Evolutionary conservation across 2,329 filamentous ascomycete genomes (phyloP), one percentile per base, ranked within the genome.

Genomic region (Uncinocarpus reesii): DNA sequence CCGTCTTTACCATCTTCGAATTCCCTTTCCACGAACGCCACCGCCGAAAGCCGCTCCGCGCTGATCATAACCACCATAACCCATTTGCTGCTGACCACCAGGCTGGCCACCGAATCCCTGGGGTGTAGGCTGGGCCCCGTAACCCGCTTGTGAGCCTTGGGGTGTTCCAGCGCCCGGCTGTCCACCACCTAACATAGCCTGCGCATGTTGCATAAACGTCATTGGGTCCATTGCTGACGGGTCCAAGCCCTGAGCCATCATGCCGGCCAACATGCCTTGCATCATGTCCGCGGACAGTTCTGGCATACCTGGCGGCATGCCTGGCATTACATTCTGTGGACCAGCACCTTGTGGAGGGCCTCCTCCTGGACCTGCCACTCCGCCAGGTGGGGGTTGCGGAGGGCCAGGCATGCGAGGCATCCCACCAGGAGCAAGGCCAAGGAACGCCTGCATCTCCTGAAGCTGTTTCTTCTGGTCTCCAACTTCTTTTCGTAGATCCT

Each of bases 381-480:
- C 48, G 10, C 54, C 60, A 35, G 57, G 58, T 34, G 50, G 59
- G 40, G 59, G 63, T 37, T 50, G 59, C 42, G 60, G 62, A 52
- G 60, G 56, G 20, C 61, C 63, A n/a, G 67, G 64, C 60, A 71
- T 69, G 13, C 67, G 69, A n/a, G 71, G 70, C 55, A 73, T 65
- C 11, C 64, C 61, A 32, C 63, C 71, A 21, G 62, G 53, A 1
- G 54, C 53, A 59, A 72, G 72, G 5, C 61, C 67, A 48, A 81
- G 68, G 67, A 81, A 79, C 35, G 70, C 71, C 56, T 80, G 76
- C 71, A 82, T 77, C 52, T 78, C 72, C 47, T 75, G 74, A 60
- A 77, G 71, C 53, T 80, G 73, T 46, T 72, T 85, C 71, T 90
- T 95, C 68, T 93, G 89, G 41, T 83, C 79, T 49, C 78, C 79